Conservation (phyloP, 139 green algal genomes). For the Picochlorum sp. region DNA sequence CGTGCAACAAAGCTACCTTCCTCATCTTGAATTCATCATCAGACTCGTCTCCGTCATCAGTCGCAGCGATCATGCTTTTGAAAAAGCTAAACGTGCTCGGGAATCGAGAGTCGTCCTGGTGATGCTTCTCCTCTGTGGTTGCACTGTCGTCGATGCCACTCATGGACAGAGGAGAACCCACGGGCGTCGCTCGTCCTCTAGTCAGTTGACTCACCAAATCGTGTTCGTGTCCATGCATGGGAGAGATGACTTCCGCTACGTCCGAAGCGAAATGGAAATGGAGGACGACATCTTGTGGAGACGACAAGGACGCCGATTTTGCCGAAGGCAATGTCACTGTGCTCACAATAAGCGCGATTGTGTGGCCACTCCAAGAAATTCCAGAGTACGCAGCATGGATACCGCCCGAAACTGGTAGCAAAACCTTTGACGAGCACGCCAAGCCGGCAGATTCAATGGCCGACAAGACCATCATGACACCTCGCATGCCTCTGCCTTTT, state of each 20-base stretch:
- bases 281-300: constrained; percentile 6
- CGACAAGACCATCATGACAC: constrained; percentile 3
- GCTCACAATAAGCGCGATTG: constrained; percentile 20
- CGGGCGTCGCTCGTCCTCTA: constrained; percentile 10
- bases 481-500: not conserved
- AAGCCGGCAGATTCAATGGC: constrained; percentile 9
- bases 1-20: constrained; percentile 6
- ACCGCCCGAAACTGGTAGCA: not conserved
- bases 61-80: constrained; percentile 5
- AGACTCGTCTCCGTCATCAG: not conserved
- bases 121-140: not conserved
- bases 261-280: constrained; percentile 25
- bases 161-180: constrained; percentile 1
- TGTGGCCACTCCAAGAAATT: constrained; percentile 23
- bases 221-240: constrained; percentile 18
- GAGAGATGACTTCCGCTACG: constrained; percentile 15
- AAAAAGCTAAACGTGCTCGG: constrained; percentile 26
- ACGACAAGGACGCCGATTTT: not conserved
- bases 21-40: not conserved
- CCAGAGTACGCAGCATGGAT: constrained; percentile 25
- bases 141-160: not conserved
- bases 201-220: constrained; percentile 30
- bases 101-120: constrained; percentile 2
- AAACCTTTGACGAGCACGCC: not conserved
- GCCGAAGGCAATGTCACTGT: not conserved